A percentile compares a stretch with the other conserved stretches of the same genome.
Evolutionary conservation across 257 asterid species (phyloP).

Genomic region (Linderniella brevidens): DNA sequence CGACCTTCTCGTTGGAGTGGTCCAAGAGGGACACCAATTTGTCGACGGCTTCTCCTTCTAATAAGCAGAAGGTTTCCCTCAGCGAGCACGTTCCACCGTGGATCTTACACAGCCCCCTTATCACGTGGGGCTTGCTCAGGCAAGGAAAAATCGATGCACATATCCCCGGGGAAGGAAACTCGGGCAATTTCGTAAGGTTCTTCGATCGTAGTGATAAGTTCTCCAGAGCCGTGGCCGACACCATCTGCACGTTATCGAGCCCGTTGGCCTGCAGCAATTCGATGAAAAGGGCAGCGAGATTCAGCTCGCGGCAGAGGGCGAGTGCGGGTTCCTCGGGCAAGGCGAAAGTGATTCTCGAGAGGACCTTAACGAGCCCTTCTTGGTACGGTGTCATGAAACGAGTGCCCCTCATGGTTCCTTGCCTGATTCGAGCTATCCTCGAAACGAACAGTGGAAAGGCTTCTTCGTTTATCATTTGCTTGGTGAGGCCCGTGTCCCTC

Average conservation of each 20-base stretch:
- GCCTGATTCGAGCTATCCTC: conserved; percentile 43
- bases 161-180: conserved; percentile 39
- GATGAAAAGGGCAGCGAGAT: conserved; percentile 50
- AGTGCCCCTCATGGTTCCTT: conserved; percentile 58
- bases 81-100: conserved; percentile 63
- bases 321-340: conserved; percentile 40
- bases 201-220: conserved; percentile 66
- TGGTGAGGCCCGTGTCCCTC: conserved; percentile 56
- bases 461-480: conserved; percentile 66
- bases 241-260: conserved; percentile 86
- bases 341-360: conserved; percentile 57
- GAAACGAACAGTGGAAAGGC: conserved; percentile 45
- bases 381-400: conserved; percentile 78
- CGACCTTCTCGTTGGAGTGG: conserved; percentile 67
- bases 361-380: conserved; percentile 88
- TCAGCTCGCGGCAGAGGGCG: conserved; percentile 40
- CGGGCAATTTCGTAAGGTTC: conserved; percentile 50
- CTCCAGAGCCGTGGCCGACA: conserved; percentile 79
- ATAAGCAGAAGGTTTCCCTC: conserved; percentile 60
- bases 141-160: conserved; percentile 60
- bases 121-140: conserved; percentile 38
- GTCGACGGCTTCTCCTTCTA: conserved; percentile 77
- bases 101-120: conserved; percentile 53
- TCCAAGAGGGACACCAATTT: conserved; percentile 71
- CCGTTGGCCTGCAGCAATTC: conserved; percentile 74